phyloP scores from a whole-genome alignment of 257 asterid species.

The Scutellaria minor region DNA sequence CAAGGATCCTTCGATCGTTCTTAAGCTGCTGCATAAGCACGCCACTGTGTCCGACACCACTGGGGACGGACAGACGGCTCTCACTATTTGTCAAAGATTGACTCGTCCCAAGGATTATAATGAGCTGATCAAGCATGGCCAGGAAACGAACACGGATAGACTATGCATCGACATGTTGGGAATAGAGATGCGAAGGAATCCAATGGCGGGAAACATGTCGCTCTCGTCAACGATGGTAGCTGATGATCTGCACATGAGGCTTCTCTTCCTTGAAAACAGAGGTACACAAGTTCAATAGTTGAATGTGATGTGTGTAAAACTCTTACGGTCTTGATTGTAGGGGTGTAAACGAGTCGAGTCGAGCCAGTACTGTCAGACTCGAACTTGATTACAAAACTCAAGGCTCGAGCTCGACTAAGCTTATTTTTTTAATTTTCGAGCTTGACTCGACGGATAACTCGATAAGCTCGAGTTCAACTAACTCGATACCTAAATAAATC shows the following conservation, averaged over 20 bases:
- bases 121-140: slow-evolving; percentile 58
- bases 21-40: slow-evolving; percentile 59
- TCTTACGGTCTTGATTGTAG: too few species aligned
- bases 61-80: slow-evolving; percentile 67
- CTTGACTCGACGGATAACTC: too few species aligned
- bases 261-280: slow-evolving; percentile 82
- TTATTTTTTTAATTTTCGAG: too few species aligned
- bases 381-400: too few species aligned
- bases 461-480: too few species aligned
- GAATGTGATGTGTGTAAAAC: too few species aligned
- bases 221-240: slow-evolving; percentile 62
- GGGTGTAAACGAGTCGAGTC: too few species aligned
- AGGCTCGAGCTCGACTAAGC: too few species aligned
- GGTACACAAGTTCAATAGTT: slow-evolving; percentile 43
- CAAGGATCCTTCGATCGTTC: slow-evolving; percentile 66
- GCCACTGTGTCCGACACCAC: slow-evolving; percentile 67
- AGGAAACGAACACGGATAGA: slow-evolving; percentile 67
- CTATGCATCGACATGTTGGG: slow-evolving; percentile 79
- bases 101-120: slow-evolving; percentile 79
- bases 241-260: slow-evolving; percentile 80
- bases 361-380: too few species aligned
- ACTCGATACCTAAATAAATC: too few species aligned
- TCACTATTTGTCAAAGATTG: slow-evolving; percentile 68
- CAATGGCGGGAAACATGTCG: slow-evolving; percentile 57
- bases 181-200: slow-evolving; percentile 71